Conservation (phyloP, 139 green algal genomes). For the Coelastrella sp. region DNA sequence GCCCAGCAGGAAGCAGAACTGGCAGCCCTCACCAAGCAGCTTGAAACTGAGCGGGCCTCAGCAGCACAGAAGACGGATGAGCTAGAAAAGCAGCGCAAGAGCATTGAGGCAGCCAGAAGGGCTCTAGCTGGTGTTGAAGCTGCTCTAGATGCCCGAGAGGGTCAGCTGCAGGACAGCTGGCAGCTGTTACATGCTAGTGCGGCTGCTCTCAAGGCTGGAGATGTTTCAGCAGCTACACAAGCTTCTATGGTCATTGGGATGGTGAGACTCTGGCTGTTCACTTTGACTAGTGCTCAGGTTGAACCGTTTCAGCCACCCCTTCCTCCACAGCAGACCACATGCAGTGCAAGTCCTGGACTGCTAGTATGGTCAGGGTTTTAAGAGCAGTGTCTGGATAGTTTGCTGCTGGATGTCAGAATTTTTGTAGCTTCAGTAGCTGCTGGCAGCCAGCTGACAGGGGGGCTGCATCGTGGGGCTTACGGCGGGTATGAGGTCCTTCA, state of each 20-base stretch:
- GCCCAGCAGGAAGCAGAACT: constrained; percentile 1
- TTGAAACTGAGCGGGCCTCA: constrained; percentile 12
- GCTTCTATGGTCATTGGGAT: constrained; percentile 2
- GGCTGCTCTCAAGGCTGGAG: constrained; percentile 27
- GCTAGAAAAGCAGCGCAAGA: background rate
- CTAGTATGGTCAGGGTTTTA: too few species aligned
- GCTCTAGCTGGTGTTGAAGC: constrained; percentile 30
- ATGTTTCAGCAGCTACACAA: background rate
- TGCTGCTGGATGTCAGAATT: too few species aligned
- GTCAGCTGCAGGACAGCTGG: constrained; percentile 40
- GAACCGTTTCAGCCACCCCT: too few species aligned
- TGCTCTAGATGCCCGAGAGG: constrained; percentile 41
- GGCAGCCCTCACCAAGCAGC: background rate
- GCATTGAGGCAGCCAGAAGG: constrained; percentile 22
- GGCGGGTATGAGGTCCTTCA: too few species aligned
- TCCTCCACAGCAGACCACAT: too few species aligned
- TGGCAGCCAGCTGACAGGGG: too few species aligned
- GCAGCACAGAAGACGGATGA: background rate
- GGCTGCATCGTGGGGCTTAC: too few species aligned
- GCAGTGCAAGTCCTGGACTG: too few species aligned
- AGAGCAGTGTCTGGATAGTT: too few species aligned
- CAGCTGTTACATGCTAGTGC: constrained; percentile 21
- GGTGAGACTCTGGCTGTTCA: too few species aligned
- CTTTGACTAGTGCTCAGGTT: too few species aligned
- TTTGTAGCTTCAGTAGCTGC: too few species aligned